phyloP scores from a whole-genome alignment of 768 basidiomycete genomes.

The Rhodocollybia butyracea region DNA sequence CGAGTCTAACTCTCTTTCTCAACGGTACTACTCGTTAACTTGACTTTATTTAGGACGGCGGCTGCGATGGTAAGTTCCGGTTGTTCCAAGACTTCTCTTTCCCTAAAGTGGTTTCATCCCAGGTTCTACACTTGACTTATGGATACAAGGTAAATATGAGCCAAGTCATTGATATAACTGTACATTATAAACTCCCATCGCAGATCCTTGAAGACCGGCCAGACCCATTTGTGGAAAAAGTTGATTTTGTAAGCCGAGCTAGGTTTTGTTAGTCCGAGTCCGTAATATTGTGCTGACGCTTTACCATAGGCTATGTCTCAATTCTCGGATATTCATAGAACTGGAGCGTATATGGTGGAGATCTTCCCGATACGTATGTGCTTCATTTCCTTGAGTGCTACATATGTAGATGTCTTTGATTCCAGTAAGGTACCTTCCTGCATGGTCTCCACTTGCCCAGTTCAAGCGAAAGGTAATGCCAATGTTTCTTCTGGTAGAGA shows the following conservation, averaged over 20 bases:
- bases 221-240: constrained; percentile 6
- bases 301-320: constrained; percentile 1
- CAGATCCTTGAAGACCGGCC: constrained; percentile 1
- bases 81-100: neutral
- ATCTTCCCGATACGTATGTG: constrained; percentile 10
- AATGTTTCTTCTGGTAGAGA: neutral
- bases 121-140: constrained; percentile 5
- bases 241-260: neutral
- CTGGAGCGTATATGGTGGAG: constrained; percentile 9
- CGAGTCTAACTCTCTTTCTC: neutral
- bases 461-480: constrained; percentile 27
- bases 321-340: neutral
- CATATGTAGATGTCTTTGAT: neutral
- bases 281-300: neutral
- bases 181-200: neutral
- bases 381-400: neutral
- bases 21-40: neutral
- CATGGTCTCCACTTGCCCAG: constrained; percentile 32
- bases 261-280: neutral
- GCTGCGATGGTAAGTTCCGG: neutral
- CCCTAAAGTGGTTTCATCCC: neutral
- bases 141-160: constrained; percentile 3
- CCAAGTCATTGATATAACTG: neutral
- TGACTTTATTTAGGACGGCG: neutral
- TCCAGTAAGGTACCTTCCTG: constrained; percentile 31